Percentiles rank a stretch among this genome's conserved stretches.
phyloP scores from a whole-genome alignment of 176 grass and related monocot species.

The Ananas comosus region DNA sequence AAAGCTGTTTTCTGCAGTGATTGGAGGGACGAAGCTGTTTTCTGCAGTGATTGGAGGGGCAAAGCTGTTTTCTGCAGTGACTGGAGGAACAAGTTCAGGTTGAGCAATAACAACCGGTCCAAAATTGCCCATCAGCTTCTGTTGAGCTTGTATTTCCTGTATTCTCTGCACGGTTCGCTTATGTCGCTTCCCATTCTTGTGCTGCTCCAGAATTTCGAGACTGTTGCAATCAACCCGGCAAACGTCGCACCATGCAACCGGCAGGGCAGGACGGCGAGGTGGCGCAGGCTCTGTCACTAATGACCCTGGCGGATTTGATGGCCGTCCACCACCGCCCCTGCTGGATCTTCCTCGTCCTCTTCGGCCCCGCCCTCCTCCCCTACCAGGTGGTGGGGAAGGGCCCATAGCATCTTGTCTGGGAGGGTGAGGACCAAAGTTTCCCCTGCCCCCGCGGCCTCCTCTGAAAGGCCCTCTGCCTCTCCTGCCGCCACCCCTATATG shows the following conservation, averaged over 20 bases:
- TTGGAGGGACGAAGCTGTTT: conserved; percentile 6
- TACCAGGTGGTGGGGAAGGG: conserved; percentile 16
- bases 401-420: conserved; percentile 14
- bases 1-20: conserved; percentile 4
- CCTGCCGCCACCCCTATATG: conserved; percentile 12
- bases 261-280: conserved; percentile 8
- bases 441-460: conserved; percentile 23
- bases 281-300: not conserved
- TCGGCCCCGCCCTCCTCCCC: conserved; percentile 13
- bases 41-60: conserved; percentile 7
- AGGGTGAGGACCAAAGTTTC: conserved; percentile 14
- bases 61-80: conserved; percentile 5
- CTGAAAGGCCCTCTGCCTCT: conserved; percentile 16
- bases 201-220: conserved; percentile 40
- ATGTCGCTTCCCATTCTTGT: conserved; percentile 51
- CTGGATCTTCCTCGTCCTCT: conserved; percentile 16
- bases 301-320: not conserved
- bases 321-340: conserved; percentile 2
- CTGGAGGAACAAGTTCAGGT: conserved; percentile 12
- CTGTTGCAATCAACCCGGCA: conserved; percentile 61
- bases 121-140: conserved; percentile 27
- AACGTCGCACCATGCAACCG: conserved; percentile 54
- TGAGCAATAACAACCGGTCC: conserved; percentile 2
- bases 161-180: conserved; percentile 49
- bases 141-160: conserved; percentile 43